Conservation (phyloP, 176 grass and related monocot genomes). For the Thalia dealbata region DNA sequence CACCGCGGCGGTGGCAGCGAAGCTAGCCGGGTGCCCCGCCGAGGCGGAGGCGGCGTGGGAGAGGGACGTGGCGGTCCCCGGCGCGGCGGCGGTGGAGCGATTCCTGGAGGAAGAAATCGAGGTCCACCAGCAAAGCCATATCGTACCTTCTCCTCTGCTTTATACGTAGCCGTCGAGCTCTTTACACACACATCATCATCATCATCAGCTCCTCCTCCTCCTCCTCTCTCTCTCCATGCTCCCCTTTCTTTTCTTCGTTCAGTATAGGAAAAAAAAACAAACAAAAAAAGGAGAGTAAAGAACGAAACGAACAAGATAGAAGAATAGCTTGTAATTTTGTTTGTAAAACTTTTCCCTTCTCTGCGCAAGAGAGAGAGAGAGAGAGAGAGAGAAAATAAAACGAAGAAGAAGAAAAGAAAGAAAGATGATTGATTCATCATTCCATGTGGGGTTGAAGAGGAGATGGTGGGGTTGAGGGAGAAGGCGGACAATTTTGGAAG, state of each 20-base stretch:
- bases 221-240: neutral
- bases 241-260: neutral
- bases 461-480: neutral
- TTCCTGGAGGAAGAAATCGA: conserved; percentile 28
- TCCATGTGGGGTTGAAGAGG: neutral
- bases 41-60: conserved; percentile 33
- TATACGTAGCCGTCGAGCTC: neutral
- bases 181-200: neutral
- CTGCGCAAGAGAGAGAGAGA: neutral
- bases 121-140: neutral
- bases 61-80: conserved; percentile 41
- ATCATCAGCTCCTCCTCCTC: neutral
- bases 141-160: neutral
- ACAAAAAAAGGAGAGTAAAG: neutral
- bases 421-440: neutral
- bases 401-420: neutral
- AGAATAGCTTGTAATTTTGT: neutral
- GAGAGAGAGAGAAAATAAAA: too few species aligned
- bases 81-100: conserved; percentile 33
- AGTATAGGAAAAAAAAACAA: neutral
- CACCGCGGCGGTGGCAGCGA: conserved; percentile 31
- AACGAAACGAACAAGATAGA: neutral
- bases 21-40: conserved; percentile 10
- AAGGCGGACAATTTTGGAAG: neutral
- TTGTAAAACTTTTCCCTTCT: neutral